Evolutionary conservation across 2,329 filamentous ascomycete species (phyloP), one percentile per base, ranked within the genome.

Genomic region (Magnaporthiopsis incrustans): DNA sequence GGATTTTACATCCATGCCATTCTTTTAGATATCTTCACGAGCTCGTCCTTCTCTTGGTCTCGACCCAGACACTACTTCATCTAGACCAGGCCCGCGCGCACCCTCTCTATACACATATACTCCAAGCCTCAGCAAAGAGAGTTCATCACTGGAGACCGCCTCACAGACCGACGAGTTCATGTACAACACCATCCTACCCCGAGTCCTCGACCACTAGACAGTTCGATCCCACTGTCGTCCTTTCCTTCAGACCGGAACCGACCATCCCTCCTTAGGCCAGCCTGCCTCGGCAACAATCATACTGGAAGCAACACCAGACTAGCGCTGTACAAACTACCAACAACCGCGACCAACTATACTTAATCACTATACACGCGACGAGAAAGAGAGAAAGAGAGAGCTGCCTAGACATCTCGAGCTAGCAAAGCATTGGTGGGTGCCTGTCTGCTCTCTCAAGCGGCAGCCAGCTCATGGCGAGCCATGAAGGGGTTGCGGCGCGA

Each of bases 1-100:
- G 78, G 77, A 78, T 76, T 68, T 68, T 66, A 70, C 66, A 69
- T 74, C 73, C 74, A 72, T 73, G 75, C 76, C 78, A 75, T 76
- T 80, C 79, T 73, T 81, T 82, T 61, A 65, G 50, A 63, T 60
- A 60, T 53, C 63, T 64, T 63, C 63, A 65, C 65, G 44, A 59
- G 59, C 63, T 26, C 61, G 61, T 62, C 61, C 63, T 58, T 63
- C 57, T 12, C 57, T 65, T 70, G 71, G 69, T 70, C 67, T 67
- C 61, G 64, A 65, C 67, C 65, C 66, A 67, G 67, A 67, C 65
- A 53, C 44, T 53, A 53, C 44, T 53, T 53, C 44, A 61, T 59
- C 62, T 61, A 57, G 63, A 53, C 44, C 44, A 53, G 44, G 44
- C 44, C 44, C 44, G 44, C 44, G 44, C 44, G 44, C 44, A 53